A percentile compares a stretch with the other conserved stretches of the same genome.
Conservation (phyloP, 768 basidiomycete species). For the Lactifluus piperatus region DNA sequence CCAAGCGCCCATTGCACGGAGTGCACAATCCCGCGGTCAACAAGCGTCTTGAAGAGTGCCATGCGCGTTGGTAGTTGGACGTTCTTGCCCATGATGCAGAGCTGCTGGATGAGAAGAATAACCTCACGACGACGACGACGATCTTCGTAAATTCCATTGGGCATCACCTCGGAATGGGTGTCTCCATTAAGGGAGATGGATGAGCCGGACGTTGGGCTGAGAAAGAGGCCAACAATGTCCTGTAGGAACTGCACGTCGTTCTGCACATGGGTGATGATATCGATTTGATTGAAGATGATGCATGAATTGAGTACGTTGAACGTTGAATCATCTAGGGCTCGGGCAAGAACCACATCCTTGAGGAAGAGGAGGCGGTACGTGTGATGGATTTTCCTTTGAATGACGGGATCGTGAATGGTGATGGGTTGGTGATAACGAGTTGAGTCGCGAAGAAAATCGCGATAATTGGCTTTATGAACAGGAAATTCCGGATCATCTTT, state of each 20-base stretch:
- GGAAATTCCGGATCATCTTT: conserved; percentile 97
- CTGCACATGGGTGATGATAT: conserved; percentile 89
- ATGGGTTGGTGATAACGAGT: conserved; percentile 89
- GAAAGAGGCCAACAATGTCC: conserved; percentile 70
- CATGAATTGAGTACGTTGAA: conserved; percentile 96
- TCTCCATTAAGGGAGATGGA: conserved; percentile 25
- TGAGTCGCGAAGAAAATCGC: conserved; percentile 78
- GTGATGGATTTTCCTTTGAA: conserved; percentile 89
- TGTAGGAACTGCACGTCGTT: conserved; percentile 65
- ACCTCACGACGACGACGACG: conserved; percentile 61
- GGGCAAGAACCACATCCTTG: conserved; percentile 95
- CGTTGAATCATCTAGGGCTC: conserved; percentile 90
- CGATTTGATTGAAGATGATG: conserved; percentile 98
- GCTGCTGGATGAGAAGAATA: conserved; percentile 81
- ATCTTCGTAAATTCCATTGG: conserved; percentile 19
- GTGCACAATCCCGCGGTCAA: conserved; percentile 82
- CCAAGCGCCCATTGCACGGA: conserved; percentile 89
- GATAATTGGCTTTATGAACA: conserved; percentile 92
- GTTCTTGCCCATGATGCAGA: conserved; percentile 94
- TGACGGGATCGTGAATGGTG: conserved; percentile 60
- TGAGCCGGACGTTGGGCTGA: conserved; percentile 27
- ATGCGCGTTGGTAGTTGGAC: conserved; percentile 84
- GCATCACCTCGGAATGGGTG: background rate
- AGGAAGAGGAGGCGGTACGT: conserved; percentile 96
- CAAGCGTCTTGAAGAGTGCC: conserved; percentile 75